Evolutionary conservation across 1,284 basidiomycete species (phyloP), one percentile per base, ranked within the genome.

Genomic region (Apiotrichum gracile): DNA sequence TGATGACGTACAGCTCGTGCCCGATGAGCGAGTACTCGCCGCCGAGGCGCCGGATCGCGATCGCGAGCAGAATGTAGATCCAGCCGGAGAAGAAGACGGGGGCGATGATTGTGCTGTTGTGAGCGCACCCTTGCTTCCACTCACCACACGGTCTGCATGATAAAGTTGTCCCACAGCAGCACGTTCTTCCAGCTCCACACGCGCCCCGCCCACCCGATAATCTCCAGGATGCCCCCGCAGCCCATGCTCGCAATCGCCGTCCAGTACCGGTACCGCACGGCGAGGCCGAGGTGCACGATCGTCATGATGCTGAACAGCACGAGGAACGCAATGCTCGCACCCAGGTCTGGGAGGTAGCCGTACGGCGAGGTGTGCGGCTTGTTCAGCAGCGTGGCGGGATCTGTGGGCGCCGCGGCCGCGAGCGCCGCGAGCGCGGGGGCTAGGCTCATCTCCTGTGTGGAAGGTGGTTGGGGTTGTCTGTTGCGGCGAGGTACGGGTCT

Each of bases 181-280:
- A 65, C 53, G 45, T 70, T 65, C 44, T 63, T 44, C 37, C 37
- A 40, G 16, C 58, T 63, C 69, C 69, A 71, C 22, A 65, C 52
- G 19, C 70, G 57, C 2, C 56, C 70, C 0, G 63, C 57, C 67
- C 69, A 71, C 3, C 70, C 70, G 13, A 82, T 57, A 16, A 81
- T 60, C 66, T 86, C 84, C 4, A 79, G 66, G 2, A 77, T n/a
- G 10, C 80, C 81, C 29, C 78, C 78, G 0, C 81, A 63, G 17
- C 78, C 69, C 9, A 79, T 76, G 1, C 83, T 84, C 0, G 78
- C 79, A 37, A 83, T 63, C 10, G 82, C 66, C 70, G 78, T 82
- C 79, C 81, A 83, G 45, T 78, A 71, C 44, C 62, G 63, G 48
- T 55, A 64, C 42, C 52, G 31, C 7, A 78, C 50, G 0, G 79